Percentiles rank a stretch among this genome's conserved stretches.
Evolutionary conservation across 1,284 basidiomycete genomes (phyloP).

Genomic region (Puccinia triticina): DNA sequence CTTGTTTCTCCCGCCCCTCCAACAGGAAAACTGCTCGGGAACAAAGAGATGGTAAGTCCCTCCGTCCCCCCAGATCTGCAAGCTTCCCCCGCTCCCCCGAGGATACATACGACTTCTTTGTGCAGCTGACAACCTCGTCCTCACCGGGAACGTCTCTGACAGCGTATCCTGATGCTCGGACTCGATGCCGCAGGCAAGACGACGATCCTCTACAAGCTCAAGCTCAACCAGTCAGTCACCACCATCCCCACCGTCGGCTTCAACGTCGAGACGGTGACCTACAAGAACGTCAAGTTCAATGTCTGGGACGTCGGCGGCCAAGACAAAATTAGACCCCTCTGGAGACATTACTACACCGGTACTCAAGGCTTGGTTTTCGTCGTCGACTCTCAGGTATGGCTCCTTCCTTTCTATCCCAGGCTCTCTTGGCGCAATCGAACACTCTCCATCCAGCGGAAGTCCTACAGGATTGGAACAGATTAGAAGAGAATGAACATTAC

Average conservation of each 20-base stretch:
- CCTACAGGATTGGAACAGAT: background rate
- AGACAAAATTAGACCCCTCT: constrained; percentile 65
- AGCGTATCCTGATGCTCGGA: constrained; percentile 59
- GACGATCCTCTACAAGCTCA: constrained; percentile 65
- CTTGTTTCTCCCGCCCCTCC: background rate
- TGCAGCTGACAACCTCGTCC: background rate
- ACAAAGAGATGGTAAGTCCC: constrained; percentile 57
- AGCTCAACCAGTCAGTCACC: constrained; percentile 63
- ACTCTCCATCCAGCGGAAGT: background rate
- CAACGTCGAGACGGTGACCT: constrained; percentile 63
- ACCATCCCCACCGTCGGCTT: constrained; percentile 63
- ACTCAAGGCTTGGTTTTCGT: constrained; percentile 70
- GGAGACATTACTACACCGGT: constrained; percentile 89
- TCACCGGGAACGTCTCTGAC: background rate
- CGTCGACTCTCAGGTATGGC: constrained; percentile 64
- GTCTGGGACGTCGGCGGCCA: constrained; percentile 63
- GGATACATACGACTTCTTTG: background rate
- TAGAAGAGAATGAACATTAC: background rate
- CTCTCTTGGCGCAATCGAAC: background rate
- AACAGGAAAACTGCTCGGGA: constrained; percentile 57
- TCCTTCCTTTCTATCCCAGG: background rate
- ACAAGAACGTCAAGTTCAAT: constrained; percentile 62
- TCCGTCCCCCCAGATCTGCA: background rate
- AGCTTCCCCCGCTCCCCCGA: background rate
- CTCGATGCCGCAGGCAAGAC: constrained; percentile 79